Conservation (phyloP, 1,284 basidiomycete genomes). For the Polyporus tsugae region DNA sequence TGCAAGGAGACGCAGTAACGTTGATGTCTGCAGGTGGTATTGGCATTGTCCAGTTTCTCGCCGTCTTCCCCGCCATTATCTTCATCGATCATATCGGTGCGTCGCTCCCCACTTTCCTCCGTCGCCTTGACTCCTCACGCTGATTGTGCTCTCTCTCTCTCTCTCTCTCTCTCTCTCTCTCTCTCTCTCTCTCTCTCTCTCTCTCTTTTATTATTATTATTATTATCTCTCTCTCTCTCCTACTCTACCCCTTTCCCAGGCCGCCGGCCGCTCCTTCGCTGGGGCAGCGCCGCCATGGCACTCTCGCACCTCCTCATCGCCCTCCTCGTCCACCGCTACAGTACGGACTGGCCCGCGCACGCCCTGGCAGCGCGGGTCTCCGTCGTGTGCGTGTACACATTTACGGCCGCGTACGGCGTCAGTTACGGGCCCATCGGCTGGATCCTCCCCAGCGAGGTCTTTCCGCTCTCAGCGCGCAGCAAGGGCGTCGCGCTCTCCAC, state of each 20-base stretch:
- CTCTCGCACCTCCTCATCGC: conserved; percentile 78
- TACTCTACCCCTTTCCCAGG: conserved; percentile 46
- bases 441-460: conserved; percentile 85
- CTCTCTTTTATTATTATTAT: no score
- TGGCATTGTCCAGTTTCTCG: conserved; percentile 80
- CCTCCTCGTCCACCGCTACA: conserved; percentile 63
- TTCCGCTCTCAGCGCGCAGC: conserved; percentile 86
- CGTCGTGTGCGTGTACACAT: conserved; percentile 78
- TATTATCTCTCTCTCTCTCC: no score
- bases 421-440: conserved; percentile 89
- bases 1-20: conserved; percentile 59
- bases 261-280: conserved; percentile 67
- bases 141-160: not conserved
- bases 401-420: conserved; percentile 84
- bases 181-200: not conserved
- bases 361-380: conserved; percentile 67
- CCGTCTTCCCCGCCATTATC: conserved; percentile 77
- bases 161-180: no score
- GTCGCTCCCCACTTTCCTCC: conserved; percentile 29
- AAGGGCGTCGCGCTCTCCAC: conserved; percentile 88
- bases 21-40: conserved; percentile 80
- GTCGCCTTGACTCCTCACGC: not conserved
- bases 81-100: conserved; percentile 79
- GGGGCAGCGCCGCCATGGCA: conserved; percentile 78
- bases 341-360: conserved; percentile 64